Conservation (phyloP, 2,329 filamentous ascomycete species). For the Ophiostoma himal-ulmi region DNA sequence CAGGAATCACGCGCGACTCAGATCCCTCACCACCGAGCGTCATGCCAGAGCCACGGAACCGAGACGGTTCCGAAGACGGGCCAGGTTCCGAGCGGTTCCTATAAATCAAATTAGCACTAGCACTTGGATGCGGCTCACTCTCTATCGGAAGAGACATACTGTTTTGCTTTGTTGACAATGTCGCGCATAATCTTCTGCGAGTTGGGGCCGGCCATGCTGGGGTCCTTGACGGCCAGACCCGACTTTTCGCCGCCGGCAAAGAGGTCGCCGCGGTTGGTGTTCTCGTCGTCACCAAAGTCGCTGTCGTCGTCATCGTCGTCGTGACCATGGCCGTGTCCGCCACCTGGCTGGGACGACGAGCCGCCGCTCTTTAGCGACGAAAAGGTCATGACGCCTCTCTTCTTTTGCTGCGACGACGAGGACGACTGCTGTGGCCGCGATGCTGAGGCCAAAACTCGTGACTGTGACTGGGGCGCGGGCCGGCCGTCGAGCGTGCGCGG, state of each 20-base stretch:
- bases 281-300: constrained; percentile 54
- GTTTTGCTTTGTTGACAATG: constrained; percentile 58
- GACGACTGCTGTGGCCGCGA: constrained; percentile 30
- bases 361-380: constrained; percentile 47
- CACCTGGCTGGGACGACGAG: constrained; percentile 45
- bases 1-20: constrained; percentile 62
- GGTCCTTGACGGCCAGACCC: constrained; percentile 61
- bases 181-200: constrained; percentile 55
- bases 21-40: constrained; percentile 74
- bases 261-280: constrained; percentile 57
- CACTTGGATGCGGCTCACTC: too few species aligned
- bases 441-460: constrained; percentile 32
- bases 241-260: constrained; percentile 86
- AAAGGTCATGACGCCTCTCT: constrained; percentile 56
- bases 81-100: constrained; percentile 17
- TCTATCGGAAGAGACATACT: background rate
- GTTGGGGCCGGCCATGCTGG: constrained; percentile 39
- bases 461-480: constrained; percentile 44
- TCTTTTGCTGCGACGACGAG: constrained; percentile 45
- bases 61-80: constrained; percentile 41
- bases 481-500: constrained; percentile 59
- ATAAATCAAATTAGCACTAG: background rate
- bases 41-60: constrained; percentile 65
- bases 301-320: constrained; percentile 52
- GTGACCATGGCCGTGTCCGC: constrained; percentile 52